These are phyloP conservation scores for Odontarrhena argentea DNA, from an alignment of 345 rosid species.

Conservation along the genomic window DNA sequence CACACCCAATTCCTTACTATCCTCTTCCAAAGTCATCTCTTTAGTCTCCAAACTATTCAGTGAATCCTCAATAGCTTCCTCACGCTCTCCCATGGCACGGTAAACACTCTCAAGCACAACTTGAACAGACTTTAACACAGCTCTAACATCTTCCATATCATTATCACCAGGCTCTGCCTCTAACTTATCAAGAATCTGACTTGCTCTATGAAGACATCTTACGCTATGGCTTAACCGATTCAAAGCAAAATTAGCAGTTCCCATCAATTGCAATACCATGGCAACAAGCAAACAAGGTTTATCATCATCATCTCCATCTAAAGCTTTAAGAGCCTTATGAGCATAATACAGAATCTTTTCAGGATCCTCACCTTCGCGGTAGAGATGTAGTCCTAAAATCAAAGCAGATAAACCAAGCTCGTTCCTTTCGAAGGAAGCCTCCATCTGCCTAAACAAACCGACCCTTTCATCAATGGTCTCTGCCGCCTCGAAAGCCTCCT, in stretches of 20 bases:
- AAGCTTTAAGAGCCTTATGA: conserved; percentile 61
- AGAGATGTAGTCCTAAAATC: conserved; percentile 84
- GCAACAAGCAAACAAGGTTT: conserved; percentile 60
- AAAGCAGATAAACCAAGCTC: conserved; percentile 81
- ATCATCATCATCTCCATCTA: conserved; percentile 48
- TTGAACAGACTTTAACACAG: conserved; percentile 72
- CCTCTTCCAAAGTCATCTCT: conserved; percentile 51
- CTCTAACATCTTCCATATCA: conserved; percentile 55
- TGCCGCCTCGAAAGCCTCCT: conserved; percentile 87
- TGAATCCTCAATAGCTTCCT: conserved; percentile 80
- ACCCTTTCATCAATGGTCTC: conserved; percentile 75
- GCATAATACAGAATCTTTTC: conserved; percentile 65
- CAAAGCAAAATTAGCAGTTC: conserved; percentile 65
- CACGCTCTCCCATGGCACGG: conserved; percentile 87
- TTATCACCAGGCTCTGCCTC: conserved; percentile 52
- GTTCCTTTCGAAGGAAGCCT: conserved; percentile 61
- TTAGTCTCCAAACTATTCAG: conserved; percentile 78
- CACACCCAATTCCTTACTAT: conserved; percentile 76
- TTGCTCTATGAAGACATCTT: conserved; percentile 76
- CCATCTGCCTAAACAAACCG: conserved; percentile 69
- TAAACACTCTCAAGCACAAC: conserved; percentile 80
- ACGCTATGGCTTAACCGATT: conserved; percentile 78
- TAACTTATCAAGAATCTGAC: conserved; percentile 59
- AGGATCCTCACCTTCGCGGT: conserved; percentile 84
- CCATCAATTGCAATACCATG: conserved; percentile 78